Conservation (phyloP, 2,329 filamentous ascomycete species). For the Coniella vitis region DNA sequence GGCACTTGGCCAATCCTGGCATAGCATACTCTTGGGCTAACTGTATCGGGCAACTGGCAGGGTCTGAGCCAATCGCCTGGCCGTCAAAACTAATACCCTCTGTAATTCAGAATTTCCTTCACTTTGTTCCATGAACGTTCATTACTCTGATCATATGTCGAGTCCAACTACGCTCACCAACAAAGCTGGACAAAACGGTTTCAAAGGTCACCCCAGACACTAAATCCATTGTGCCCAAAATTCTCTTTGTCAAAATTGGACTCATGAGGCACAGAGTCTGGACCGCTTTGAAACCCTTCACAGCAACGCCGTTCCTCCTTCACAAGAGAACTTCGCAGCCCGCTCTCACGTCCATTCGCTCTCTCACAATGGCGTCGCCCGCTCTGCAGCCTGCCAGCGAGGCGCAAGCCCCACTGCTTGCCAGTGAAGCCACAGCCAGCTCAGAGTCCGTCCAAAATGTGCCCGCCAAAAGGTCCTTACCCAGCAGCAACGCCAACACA, state of each 20-base stretch:
- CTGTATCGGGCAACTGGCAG: neutral
- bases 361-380: constrained; percentile 3
- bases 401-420: neutral
- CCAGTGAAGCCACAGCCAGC: constrained; percentile 2
- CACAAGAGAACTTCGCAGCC: neutral
- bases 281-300: constrained; percentile 1
- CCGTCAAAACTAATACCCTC: constrained; percentile 10
- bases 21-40: neutral
- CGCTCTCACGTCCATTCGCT: neutral
- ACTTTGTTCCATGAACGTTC: neutral
- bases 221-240: neutral
- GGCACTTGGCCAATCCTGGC: neutral
- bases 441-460: neutral
- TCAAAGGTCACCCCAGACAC: neutral
- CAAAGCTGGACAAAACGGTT: neutral
- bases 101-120: constrained; percentile 4
- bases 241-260: neutral
- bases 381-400: neutral
- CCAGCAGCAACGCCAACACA: neutral
- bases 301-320: neutral
- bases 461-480: constrained; percentile 9
- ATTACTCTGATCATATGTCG: neutral
- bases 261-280: neutral
- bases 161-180: no score
- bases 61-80: constrained; percentile 8